Base-by-base conservation (phyloP, 768 basidiomycete genomes). In the Russula emetica region DNA sequence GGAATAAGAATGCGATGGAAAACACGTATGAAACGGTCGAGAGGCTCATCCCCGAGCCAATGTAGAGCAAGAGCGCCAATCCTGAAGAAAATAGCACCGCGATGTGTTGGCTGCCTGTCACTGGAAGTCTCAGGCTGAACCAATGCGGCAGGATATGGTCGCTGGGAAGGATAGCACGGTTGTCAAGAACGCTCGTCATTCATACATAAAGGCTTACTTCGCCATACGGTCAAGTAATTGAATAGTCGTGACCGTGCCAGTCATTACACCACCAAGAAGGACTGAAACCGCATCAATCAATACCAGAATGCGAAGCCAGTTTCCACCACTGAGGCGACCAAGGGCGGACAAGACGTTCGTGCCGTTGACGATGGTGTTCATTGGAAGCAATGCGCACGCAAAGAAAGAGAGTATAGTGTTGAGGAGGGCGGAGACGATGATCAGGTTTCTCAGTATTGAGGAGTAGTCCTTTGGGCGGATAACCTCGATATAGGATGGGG, bases 1-100 rank as follows among this genome's bases (percentile, higher is more conserved):
- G 62, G n/a, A 63, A 67, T 47, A 69, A 61, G 16, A 69, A 69
- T 4, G 67, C 53, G n/a, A 69, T 51, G 4, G 67, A 69, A 51
- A 69, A 69, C 9, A 67, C 59, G 13, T 63, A 69, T n/a, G 67
- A 69, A 18, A 64, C 62, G 2, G 62, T 67, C 26, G 49, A 55
- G 20, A 69, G 56, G 47, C 56, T 69, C 66, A 69, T 60, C 7
- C 67, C 67, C 5, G 67, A 69, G 13, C 58, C 67, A n/a, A 61
- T 56, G 13, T 58, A 69, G 22, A 69, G 67, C 51, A 69, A 22
- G 24, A 69, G 60, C 8, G 67, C 63, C 3, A 67, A 24, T 24
- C 50, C 67, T 5, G 63, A 52, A 22, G 67, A 58, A 28, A 52
- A 44, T 32, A 67, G 20, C 2, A 60, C 61, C 2, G 67, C 66